Base-by-base conservation (phyloP, 805 yeast genomes). In the Pichia exigua region DNA sequence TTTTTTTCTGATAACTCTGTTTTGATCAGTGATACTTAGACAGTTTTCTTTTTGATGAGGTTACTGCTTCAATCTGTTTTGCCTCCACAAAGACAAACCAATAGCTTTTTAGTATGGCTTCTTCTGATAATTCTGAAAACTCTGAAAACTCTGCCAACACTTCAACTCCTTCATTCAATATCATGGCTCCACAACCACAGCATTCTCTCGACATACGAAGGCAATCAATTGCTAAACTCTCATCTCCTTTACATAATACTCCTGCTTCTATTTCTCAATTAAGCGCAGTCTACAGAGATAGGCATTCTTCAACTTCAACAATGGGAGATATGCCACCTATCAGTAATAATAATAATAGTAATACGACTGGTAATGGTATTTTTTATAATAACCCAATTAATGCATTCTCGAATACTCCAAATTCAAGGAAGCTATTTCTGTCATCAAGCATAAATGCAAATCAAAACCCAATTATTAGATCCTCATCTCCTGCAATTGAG, bases 151-250 rank as follows among this genome's bases (percentile, higher is more conserved):
- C 56, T 58, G 18, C 44, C 43, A 35, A 38, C 15, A 2, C n/a
- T 24, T 20, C 26, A 20, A 4, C 21, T 18, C 39, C 26, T 3
- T 24, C 20, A 15, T 20, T 22, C 38, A 11, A 13, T 20, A 41
- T 32, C 24, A 22, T 42, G n/a, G n/a, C 47, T 18, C 42, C 47
- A 22, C 30, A 28, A 18, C 35, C 44, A 3, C 38, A 35, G 2
- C 46, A 47, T 9, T 39, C 52, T 5, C 52, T 55, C 21, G 59
- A 56, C n/a, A 53, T 56, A 44, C 59, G 71, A 53, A 48, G 69
- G 41, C 61, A 64, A 8, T 68, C 72, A 3, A 68, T 66, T 61
- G 70, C 69, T 9, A 62, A 63, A 49, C 54, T 68, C 3, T 61
- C 63, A 1, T 63, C 71, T 6, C 67, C 69, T 1, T 22, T 57